Conservation (phyloP, 176 grass and related monocot species). For the Cenchrus purpureus region DNA sequence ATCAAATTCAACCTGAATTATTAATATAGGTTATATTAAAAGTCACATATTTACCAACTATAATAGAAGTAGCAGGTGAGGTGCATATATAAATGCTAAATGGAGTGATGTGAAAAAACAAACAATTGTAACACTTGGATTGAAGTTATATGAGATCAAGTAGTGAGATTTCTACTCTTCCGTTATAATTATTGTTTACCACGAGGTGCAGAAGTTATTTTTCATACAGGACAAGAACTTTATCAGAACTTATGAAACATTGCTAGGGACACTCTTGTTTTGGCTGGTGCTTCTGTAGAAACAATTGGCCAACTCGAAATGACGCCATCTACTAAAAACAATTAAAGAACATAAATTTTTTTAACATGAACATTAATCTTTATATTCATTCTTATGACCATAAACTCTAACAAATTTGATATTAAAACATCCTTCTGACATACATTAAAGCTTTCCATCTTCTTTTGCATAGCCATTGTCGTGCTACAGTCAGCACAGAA, state of each 20-base stretch:
- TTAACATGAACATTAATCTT: neutral
- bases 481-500: neutral
- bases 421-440: too few species aligned
- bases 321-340: neutral
- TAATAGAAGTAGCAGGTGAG: neutral
- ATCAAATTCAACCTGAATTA: conserved; percentile 78
- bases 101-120: neutral
- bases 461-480: neutral
- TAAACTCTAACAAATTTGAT: too few species aligned
- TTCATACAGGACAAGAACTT: neutral
- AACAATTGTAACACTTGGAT: neutral
- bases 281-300: neutral
- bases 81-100: neutral
- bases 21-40: conserved; percentile 2
- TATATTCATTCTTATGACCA: neutral
- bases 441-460: neutral
- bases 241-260: neutral
- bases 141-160: neutral
- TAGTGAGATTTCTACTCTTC: neutral
- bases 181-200: neutral
- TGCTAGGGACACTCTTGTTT: neutral
- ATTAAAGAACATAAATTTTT: neutral
- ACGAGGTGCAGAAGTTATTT: neutral
- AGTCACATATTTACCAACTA: conserved; percentile 7
- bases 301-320: neutral